phyloP scores from a whole-genome alignment of 306 rosid genomes.

The Vigna angularis region DNA sequence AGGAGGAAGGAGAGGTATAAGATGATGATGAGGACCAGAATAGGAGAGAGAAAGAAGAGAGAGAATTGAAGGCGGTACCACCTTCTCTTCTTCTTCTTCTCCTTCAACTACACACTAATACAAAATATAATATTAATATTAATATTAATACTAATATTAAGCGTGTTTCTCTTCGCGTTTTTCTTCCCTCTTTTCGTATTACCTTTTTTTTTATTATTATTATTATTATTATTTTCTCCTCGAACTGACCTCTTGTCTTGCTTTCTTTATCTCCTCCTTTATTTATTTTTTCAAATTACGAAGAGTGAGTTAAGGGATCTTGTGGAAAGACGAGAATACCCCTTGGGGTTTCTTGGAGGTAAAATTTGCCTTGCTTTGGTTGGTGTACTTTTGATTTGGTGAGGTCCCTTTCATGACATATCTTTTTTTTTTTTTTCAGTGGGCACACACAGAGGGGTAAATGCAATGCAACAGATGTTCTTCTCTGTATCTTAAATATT shows the following conservation, averaged over 20 bases:
- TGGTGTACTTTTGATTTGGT: constrained; percentile 41
- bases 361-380: constrained; percentile 15
- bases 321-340: constrained; percentile 3
- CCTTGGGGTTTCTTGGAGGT: not conserved
- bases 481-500: constrained; percentile 19
- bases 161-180: constrained; percentile 7
- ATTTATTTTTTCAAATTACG: not conserved
- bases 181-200: constrained; percentile 41
- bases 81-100: constrained; percentile 49
- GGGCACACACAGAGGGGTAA: constrained; percentile 25
- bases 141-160: not conserved
- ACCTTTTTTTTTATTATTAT: not conserved
- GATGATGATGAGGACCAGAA: constrained; percentile 24
- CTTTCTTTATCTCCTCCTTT: constrained; percentile 30
- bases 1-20: not conserved
- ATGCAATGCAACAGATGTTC: not conserved
- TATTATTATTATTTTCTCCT: constrained; percentile 47
- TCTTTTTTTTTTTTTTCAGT: constrained; percentile 1
- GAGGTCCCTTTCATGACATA: constrained; percentile 45
- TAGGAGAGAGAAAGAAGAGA: constrained; percentile 19
- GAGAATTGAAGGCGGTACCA: constrained; percentile 56
- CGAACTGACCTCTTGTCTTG: constrained; percentile 46
- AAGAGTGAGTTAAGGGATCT: not conserved
- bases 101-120: constrained; percentile 37
- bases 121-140: constrained; percentile 24